Base-by-base conservation (phyloP, 208 protist species). In the Leishmania turanica region DNA sequence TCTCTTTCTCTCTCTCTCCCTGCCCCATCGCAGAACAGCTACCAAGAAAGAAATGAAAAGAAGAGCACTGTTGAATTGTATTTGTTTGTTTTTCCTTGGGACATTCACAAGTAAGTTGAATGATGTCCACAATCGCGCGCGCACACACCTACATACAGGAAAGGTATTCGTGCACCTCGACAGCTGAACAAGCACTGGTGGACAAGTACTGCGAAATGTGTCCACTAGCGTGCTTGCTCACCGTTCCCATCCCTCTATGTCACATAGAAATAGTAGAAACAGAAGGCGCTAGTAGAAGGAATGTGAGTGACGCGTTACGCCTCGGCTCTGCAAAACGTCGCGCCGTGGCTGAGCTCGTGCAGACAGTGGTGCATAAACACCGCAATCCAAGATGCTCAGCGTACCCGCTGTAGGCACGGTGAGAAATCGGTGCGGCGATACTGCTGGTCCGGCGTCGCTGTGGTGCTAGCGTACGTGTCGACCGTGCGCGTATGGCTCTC, bases 401-500 rank as follows among this genome's bases (percentile, higher is more conserved):
- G 76, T 31, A 81, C 77, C 34, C 37, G 77, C 71, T 85, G 81
- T 17, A 49, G 53, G 45, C 34, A 81, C 0, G 51, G 40, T 1
- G 60, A 58, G 13, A 70, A 77, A 31, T 85, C 70, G n/a, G 11
- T 51, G 5, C 71, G 64, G 3, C 13, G 40, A 37, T 65, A 77
- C 37, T 72, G 64, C 76, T 79, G 62, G 45, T 79, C 64, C 3
- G 76, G 76, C 72, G 76, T 70, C 19, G 11, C 31, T 31, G 76
- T 79, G 4, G 64, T 79, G 60, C 83, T 87, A 3, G 83, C 40
- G 45, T 81, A 83, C 21, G 75, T 77, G 37, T 79, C 79, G 64
- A 87, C 76, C 0, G 84, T 87, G 15, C 78, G 77, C 31, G 83
- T 86, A n/a, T 65, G 58, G n/a, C 82, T 86, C 58, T 87, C 79